phyloP scores from a whole-genome alignment of 768 basidiomycete genomes.

The Rhizopogon salebrosus region DNA sequence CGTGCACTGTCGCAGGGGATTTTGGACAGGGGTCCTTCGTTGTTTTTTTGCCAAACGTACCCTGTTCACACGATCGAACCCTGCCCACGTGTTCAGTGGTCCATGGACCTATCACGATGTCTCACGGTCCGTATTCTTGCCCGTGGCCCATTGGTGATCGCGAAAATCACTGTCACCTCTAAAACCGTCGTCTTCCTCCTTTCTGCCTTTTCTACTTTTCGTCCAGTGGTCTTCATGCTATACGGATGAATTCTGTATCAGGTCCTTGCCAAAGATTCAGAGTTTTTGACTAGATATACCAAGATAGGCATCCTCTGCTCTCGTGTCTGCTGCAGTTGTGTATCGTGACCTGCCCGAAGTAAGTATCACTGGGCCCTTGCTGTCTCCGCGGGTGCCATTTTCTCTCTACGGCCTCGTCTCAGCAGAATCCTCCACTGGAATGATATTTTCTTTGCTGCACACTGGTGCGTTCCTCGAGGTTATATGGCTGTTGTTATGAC shows the following conservation, averaged over 20 bases:
- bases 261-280: neutral
- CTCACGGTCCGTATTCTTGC: neutral
- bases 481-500: neutral
- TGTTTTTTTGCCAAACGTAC: conserved; percentile 4
- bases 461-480: neutral
- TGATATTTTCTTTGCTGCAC: neutral
- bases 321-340: conserved; percentile 4
- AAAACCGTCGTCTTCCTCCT: too few species aligned
- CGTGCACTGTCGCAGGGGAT: neutral
- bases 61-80: conserved; percentile 2
- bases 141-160: too few species aligned
- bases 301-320: conserved; percentile 17
- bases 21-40: conserved; percentile 4
- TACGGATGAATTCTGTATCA: neutral
- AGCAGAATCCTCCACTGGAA: neutral
- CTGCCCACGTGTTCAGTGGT: conserved; percentile 1
- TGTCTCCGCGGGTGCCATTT: conserved; percentile 1
- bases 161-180: too few species aligned
- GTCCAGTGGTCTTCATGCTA: neutral
- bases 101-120: neutral
- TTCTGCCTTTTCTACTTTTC: neutral
- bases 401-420: conserved; percentile 1
- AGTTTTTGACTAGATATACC: conserved; percentile 11
- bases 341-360: neutral
- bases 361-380: neutral